These are phyloP conservation scores for Cornus florida DNA, from an alignment of 148 eudicot species.

Conservation along the genomic window DNA sequence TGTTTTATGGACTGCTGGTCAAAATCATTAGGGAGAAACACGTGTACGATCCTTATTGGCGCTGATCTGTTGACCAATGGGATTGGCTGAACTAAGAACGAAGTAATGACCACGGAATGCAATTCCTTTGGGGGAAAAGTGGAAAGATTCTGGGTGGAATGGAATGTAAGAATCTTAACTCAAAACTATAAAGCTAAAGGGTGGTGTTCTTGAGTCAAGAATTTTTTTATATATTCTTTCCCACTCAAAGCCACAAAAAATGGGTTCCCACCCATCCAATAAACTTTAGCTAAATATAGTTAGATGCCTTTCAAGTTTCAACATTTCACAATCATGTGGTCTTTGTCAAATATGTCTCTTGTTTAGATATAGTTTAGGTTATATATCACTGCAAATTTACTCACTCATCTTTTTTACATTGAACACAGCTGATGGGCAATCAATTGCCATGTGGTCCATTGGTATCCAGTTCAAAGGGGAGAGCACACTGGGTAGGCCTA, in stretches of 20 bases:
- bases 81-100: constrained; percentile 21
- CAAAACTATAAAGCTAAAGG: constrained; percentile 35
- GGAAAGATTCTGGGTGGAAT: constrained; percentile 36
- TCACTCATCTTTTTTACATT: not conserved
- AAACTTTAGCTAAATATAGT: constrained; percentile 27
- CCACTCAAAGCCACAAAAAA: constrained; percentile 63
- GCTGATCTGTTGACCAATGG: constrained; percentile 37
- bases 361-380: not conserved
- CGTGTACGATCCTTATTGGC: constrained; percentile 23
- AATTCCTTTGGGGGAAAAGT: constrained; percentile 47
- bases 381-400: not conserved
- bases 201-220: constrained; percentile 54
- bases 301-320: constrained; percentile 17
- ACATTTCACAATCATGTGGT: not conserved
- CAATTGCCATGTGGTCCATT: not conserved
- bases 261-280: constrained; percentile 51
- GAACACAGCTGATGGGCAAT: not conserved
- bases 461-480: not conserved
- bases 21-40: constrained; percentile 30
- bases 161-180: constrained; percentile 63
- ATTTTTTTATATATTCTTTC: constrained; percentile 39
- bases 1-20: constrained; percentile 14
- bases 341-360: not conserved
- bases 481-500: too few species aligned
- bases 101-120: constrained; percentile 78